Evolutionary conservation across 805 yeast species (phyloP).

Genomic region (Suhomyces emberorum): DNA sequence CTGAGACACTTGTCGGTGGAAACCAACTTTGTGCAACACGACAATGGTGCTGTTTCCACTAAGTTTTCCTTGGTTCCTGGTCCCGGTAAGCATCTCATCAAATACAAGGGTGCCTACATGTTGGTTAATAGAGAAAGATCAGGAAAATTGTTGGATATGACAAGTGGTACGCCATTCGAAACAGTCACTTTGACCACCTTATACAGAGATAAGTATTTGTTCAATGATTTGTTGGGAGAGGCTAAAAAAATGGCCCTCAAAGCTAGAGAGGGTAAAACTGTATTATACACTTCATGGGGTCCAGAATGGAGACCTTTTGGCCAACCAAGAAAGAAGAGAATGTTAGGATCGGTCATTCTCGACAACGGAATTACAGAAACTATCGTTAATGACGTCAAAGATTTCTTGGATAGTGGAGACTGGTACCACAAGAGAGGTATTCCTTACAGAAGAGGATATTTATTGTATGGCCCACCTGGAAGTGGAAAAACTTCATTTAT

Average conservation of each 20-base stretch:
- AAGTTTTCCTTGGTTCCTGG: slow-evolving; percentile 93
- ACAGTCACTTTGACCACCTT: slow-evolving; percentile 92
- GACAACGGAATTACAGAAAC: slow-evolving; percentile 69
- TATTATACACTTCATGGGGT: slow-evolving; percentile 91
- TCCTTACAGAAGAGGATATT: slow-evolving; percentile 92
- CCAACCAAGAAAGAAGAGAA: slow-evolving; percentile 83
- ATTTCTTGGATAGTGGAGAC: slow-evolving; percentile 71
- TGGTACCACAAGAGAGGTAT: slow-evolving; percentile 98
- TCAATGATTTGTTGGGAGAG: slow-evolving; percentile 69
- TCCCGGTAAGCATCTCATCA: slow-evolving; percentile 88
- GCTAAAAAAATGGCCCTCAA: slow-evolving; percentile 82
- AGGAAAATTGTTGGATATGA: slow-evolving; percentile 81
- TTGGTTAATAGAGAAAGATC: slow-evolving; percentile 87
- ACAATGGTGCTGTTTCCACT: slow-evolving; percentile 86
- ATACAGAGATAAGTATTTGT: slow-evolving; percentile 71
- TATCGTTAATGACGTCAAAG: slow-evolving; percentile 69
- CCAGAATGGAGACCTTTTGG: slow-evolving; percentile 99
- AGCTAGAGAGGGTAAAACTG: slow-evolving; percentile 89
- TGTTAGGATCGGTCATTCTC: slow-evolving; percentile 79
- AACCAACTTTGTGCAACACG: slow-evolving; percentile 82
- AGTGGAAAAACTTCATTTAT: slow-evolving; percentile 94
- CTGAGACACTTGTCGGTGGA: slow-evolving; percentile 89
- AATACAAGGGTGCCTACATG: slow-evolving; percentile 84
- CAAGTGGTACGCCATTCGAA: slow-evolving; percentile 91
- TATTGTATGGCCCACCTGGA: slow-evolving; percentile 96